Conservation (phyloP, 2,329 filamentous ascomycete genomes). For the Cadophora malorum region DNA sequence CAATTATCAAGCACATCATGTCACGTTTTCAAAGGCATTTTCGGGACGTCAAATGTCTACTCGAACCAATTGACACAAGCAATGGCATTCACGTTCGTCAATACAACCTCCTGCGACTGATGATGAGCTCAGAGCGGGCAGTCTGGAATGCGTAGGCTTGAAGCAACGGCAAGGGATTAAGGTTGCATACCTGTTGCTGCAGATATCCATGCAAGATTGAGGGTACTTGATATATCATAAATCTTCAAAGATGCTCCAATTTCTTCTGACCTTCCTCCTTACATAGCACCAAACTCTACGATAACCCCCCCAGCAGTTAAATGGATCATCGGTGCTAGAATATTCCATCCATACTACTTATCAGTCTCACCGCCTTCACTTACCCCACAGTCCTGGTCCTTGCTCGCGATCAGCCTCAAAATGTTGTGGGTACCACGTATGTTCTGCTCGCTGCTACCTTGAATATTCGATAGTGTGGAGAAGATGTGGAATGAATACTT, state of each 20-base stretch:
- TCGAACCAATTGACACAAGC: neutral
- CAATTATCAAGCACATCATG: neutral
- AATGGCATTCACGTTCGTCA: neutral
- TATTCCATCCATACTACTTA: neutral
- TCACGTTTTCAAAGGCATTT: neutral
- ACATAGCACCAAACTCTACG: neutral
- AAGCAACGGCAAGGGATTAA: neutral
- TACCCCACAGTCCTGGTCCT: neutral
- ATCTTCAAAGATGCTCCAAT: neutral
- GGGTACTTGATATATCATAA: neutral
- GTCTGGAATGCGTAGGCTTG: neutral
- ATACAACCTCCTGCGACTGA: neutral
- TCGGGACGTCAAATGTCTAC: neutral
- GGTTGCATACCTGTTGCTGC: neutral
- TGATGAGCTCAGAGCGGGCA: neutral
- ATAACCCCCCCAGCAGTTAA: neutral
- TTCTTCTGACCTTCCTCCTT: neutral
- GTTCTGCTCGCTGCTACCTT: neutral
- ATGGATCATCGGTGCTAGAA: neutral
- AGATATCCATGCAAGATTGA: neutral
- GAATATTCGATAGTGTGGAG: neutral
- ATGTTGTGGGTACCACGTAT: neutral
- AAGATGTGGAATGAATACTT: neutral
- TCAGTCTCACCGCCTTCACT: conserved; percentile 12
- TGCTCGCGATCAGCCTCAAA: conserved; percentile 7